These are phyloP conservation scores for Phaseolus lunatus DNA, from an alignment of 306 rosid genomes.

Conservation along the genomic window DNA sequence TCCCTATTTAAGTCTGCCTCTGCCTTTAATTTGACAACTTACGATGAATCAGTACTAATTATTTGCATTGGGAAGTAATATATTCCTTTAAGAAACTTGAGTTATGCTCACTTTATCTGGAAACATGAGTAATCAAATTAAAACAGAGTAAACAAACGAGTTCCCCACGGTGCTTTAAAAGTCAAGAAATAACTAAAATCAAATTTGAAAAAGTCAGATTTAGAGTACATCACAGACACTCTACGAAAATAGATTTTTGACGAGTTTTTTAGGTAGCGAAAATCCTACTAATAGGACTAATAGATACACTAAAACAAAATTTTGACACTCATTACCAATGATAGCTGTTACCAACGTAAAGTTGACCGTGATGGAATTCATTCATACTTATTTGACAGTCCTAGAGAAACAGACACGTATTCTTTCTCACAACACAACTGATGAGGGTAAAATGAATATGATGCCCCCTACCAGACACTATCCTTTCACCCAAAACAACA, in stretches of 20 bases:
- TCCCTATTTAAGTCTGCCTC: neutral
- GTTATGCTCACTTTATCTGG: neutral
- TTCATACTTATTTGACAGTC: neutral
- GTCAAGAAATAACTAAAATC: constrained; percentile 19
- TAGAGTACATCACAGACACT: neutral
- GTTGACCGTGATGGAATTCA: neutral
- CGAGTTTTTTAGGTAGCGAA: too few species aligned
- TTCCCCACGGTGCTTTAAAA: neutral
- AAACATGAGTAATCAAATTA: constrained; percentile 18
- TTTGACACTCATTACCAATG: constrained; percentile 13
- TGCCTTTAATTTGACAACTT: neutral
- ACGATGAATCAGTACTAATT: neutral
- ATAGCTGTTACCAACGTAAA: neutral
- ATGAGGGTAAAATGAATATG: too few species aligned
- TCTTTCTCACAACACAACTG: too few species aligned
- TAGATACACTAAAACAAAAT: constrained; percentile 25
- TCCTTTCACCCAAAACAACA: too few species aligned
- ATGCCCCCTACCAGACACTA: too few species aligned
- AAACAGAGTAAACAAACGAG: neutral
- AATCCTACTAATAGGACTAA: constrained; percentile 24
- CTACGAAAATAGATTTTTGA: too few species aligned
- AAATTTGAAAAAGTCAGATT: constrained; percentile 1
- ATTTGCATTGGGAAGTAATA: neutral
- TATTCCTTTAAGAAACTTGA: neutral
- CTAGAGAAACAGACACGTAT: too few species aligned